Evolutionary conservation across 208 protist genomes (phyloP).

Genomic region (Acanthamoeba royreba): DNA sequence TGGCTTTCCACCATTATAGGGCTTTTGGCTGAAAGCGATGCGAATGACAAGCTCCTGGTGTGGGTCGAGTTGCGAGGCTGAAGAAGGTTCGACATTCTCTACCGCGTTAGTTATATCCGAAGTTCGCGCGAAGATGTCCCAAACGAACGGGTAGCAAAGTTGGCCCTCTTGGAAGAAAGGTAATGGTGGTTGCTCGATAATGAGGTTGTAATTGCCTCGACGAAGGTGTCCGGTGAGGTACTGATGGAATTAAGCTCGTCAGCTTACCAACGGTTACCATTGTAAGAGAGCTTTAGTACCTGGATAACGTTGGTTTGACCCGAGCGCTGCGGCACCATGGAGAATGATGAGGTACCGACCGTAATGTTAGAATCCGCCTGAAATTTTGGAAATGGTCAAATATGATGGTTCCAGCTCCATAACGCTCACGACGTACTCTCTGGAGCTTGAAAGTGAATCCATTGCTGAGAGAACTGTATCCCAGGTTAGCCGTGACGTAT

Average conservation of each 20-base stretch:
- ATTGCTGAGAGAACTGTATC: slow-evolving; percentile 7
- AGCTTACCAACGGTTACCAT: background rate
- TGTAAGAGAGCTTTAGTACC: background rate
- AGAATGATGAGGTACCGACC: background rate
- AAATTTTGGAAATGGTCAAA: background rate
- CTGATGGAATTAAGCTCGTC: background rate
- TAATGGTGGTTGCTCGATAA: background rate
- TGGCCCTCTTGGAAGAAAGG: background rate
- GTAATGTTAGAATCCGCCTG: background rate
- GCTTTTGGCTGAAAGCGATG: background rate
- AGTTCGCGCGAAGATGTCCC: background rate
- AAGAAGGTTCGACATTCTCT: background rate
- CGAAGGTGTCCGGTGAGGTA: background rate
- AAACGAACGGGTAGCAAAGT: slow-evolving; percentile 25
- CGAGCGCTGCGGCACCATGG: background rate
- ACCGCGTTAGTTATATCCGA: background rate
- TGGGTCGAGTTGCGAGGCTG: background rate
- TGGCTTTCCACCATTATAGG: background rate
- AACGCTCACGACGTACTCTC: background rate
- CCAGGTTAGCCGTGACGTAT: background rate
- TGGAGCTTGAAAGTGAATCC: background rate
- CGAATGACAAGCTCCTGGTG: background rate
- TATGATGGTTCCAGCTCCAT: background rate
- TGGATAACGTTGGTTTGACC: background rate
- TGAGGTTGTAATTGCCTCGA: background rate